Evolutionary conservation across 805 yeast species (phyloP), one percentile per base, ranked within the genome.

Genomic region (Yarrowia yakushimensis): DNA sequence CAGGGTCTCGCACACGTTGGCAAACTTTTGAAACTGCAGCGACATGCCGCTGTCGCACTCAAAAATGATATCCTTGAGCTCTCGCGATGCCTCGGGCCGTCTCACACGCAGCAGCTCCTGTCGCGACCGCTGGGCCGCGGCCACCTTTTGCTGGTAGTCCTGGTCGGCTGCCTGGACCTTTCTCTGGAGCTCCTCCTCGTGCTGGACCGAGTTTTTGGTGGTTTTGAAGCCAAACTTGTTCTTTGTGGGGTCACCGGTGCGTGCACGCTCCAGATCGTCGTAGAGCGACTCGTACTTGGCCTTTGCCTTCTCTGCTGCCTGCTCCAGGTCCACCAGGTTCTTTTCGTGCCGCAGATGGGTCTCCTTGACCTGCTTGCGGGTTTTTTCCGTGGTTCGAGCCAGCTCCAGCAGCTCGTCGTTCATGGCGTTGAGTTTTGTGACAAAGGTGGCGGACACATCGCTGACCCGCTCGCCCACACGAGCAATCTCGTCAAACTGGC

Each of bases 11-110:
- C 85, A 83, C 80, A 90, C 87, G 30, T 93, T 88, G 3, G 97
- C 86, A 73, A 87, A 93, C 71, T 91, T 90, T 69, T 89, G 93
- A 63, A 94, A 77, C 74, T 93, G 97, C 59, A 92, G 83, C 65
- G 90, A 84, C 79, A 93, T 77, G 10, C 97, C 98, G 54, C 90
- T 84, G 73, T 94, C 98, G 71, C 90, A 81, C 73, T 93, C 97
- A 66, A 92, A 77, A 63, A 91, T 85, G 66, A 90, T 77, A 70
- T 88, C 86, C 70, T 86, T 88, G 65, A 94, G 78, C 66, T 84
- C 85, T 64, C 83, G 81, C 6, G 90, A 84, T 39, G 83, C 82
- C 63, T 82, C 84, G 8, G 98, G 99, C 67, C 99, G 82, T 70
- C 87, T 87, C 22, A 82, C 79, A 69, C 81, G 79, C 63, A 90